A percentile compares a stretch with the other conserved stretches of the same genome.
Evolutionary conservation across 2,329 filamentous ascomycete species (phyloP).

Genomic region (Pseudogymnoascus sp.): DNA sequence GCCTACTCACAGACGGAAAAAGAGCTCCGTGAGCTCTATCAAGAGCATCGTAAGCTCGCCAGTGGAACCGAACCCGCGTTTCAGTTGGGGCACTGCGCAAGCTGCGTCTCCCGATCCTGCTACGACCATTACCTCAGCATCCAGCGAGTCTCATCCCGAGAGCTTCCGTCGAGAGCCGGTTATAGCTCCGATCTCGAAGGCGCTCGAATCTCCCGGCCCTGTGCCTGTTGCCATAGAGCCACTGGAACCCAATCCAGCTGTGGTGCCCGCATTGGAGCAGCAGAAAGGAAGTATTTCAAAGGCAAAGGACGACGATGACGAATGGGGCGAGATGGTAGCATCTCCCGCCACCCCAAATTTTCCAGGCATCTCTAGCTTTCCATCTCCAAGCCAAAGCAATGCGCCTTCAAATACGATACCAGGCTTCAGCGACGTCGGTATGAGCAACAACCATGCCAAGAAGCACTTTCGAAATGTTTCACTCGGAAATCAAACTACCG

Average conservation of each 20-base stretch:
- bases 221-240: not conserved
- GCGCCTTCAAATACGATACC: not conserved
- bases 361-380: slow-evolving; percentile 7
- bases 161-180: not conserved
- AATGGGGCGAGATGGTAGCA: slow-evolving; percentile 34
- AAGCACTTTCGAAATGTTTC: not conserved
- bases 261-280: not conserved
- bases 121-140: not conserved
- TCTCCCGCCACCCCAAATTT: slow-evolving; percentile 23
- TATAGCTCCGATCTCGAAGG: not conserved
- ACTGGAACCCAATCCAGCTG: not conserved
- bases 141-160: not conserved
- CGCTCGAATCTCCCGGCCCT: not conserved
- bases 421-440: not conserved
- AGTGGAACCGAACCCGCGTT: not conserved
- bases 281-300: not conserved
- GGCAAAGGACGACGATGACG: slow-evolving; percentile 26
- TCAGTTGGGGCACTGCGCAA: not conserved
- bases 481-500: not conserved
- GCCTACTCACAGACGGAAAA: not conserved
- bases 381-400: not conserved
- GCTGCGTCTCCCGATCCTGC: not conserved
- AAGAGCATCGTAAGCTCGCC: not conserved
- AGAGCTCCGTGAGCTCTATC: not conserved
- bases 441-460: not conserved